phyloP scores from a whole-genome alignment of 2,329 filamentous ascomycete genomes.

The Tolypocladium ovalisporum region DNA sequence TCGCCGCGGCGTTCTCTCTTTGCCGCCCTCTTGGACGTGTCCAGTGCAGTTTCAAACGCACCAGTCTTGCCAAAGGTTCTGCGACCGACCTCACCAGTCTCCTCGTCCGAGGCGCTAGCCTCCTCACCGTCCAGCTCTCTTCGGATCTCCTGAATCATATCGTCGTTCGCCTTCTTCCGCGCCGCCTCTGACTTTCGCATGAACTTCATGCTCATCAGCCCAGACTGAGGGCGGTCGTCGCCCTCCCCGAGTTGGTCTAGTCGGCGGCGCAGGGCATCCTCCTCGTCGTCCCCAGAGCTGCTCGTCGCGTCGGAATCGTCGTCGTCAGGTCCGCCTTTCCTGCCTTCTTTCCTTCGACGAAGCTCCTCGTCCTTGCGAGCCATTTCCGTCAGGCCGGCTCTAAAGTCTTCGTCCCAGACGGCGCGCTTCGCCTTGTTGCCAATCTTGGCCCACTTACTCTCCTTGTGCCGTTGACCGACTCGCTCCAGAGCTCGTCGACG shows the following conservation, averaged over 20 bases:
- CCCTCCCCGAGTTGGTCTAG: slow-evolving; percentile 32
- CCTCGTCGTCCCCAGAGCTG: slow-evolving; percentile 46
- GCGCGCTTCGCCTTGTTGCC: slow-evolving; percentile 68
- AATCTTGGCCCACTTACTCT: slow-evolving; percentile 88
- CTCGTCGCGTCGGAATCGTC: slow-evolving; percentile 44
- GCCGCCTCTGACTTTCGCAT: slow-evolving; percentile 83
- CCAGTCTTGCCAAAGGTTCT: slow-evolving; percentile 50
- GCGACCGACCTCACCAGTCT: slow-evolving; percentile 53
- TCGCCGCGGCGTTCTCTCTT: slow-evolving; percentile 17
- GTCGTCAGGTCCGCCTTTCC: slow-evolving; percentile 30
- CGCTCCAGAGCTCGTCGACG: slow-evolving; percentile 71
- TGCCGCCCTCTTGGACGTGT: slow-evolving; percentile 16
- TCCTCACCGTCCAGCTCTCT: slow-evolving; percentile 58
- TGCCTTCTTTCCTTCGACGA: slow-evolving; percentile 67
- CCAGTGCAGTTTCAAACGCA: slow-evolving; percentile 17
- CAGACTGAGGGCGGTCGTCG: slow-evolving; percentile 47
- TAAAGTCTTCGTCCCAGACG: slow-evolving; percentile 82
- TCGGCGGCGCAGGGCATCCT: slow-evolving; percentile 33
- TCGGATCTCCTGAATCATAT: slow-evolving; percentile 57
- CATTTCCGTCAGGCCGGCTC: slow-evolving; percentile 68
- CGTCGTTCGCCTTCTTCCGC: slow-evolving; percentile 70
- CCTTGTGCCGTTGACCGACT: slow-evolving; percentile 74
- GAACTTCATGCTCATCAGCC: slow-evolving; percentile 78
- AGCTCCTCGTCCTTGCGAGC: slow-evolving; percentile 75
- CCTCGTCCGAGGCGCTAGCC: slow-evolving; percentile 39